phyloP scores from a whole-genome alignment of 805 yeast genomes.

The Yarrowia osloensis region DNA sequence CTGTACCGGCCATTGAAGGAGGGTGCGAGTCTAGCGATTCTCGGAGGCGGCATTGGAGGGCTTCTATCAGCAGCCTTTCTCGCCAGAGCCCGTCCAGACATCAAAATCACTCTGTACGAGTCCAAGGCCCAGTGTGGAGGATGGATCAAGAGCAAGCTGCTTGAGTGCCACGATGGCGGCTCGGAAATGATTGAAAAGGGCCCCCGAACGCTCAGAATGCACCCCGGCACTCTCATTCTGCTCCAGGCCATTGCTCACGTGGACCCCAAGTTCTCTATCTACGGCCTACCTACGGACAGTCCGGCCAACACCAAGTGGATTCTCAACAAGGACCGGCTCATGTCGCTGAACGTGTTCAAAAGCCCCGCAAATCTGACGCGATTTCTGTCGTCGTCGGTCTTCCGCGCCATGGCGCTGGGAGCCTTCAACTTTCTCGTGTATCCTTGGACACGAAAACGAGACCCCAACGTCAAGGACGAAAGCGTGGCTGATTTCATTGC shows the following conservation, averaged over 20 bases:
- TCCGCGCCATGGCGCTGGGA: conserved; percentile 58
- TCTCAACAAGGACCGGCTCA: conserved; percentile 44
- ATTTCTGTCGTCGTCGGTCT: conserved; percentile 42
- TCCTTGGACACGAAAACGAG: conserved; percentile 32
- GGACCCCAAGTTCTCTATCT: conserved; percentile 52
- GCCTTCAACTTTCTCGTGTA: conserved; percentile 44
- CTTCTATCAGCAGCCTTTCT: conserved; percentile 53
- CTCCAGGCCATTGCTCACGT: conserved; percentile 45
- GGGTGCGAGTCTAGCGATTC: conserved; percentile 49
- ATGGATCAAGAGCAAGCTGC: conserved; percentile 58
- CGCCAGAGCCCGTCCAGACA: conserved; percentile 72
- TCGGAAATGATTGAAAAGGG: conserved; percentile 70
- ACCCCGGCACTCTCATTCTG: conserved; percentile 58
- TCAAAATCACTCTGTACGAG: conserved; percentile 65
- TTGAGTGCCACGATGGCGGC: conserved; percentile 37
- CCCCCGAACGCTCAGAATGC: conserved; percentile 81
- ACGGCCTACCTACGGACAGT: conserved; percentile 59
- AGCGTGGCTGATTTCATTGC: conserved; percentile 64
- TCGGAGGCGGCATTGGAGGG: conserved; percentile 92
- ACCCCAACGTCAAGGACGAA: conserved; percentile 55
- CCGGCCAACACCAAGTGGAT: conserved; percentile 74
- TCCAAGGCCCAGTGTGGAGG: conserved; percentile 66
- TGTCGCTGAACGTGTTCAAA: conserved; percentile 39
- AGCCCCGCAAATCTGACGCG: conserved; percentile 30
- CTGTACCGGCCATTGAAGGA: conserved; percentile 19